Base-by-base conservation (phyloP, 2,329 filamentous ascomycete species). In the Pseudogymnoascus sp. region DNA sequence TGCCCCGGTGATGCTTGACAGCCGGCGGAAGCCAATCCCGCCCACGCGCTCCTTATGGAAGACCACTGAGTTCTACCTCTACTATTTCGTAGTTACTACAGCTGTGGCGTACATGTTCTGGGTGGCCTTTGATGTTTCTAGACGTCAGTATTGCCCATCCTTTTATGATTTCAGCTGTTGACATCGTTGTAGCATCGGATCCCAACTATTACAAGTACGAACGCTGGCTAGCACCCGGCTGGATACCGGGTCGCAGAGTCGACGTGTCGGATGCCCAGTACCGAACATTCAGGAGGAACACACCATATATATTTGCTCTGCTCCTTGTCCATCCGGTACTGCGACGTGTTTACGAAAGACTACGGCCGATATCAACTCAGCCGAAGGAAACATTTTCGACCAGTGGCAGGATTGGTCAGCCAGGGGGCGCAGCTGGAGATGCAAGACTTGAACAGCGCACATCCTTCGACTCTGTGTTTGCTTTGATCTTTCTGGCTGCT, bases 211-310 rank as follows among this genome's bases (percentile, higher is more conserved):
- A 81, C 64, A 89, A 88, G 68, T 97, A 88, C 72, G 82, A 88
- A 65, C 79, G 80, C 65, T 79, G 88, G 40, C 83, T 99, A 15
- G 87, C 86, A 1, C 82, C 86, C 7, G 96, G 95, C 69, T 99
- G 95, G 95, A 89, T 99, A 64, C 89, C 89, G 7, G 93, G 93
- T 26, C 89, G 93, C 64, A 91, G 91, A 82, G 91, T 97, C 66
- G 95, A 99, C 77, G 87, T 92, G 67, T 95, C 92, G 40, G 95
- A 99, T 77, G 76, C 83, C 33, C 95, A 99, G 75, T 99, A 97
- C 76, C 80, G 82, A 64, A 87, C 85, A 38, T 97, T 99, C 73
- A 88, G 96, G 68, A 79, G 83, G 66, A 97, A 97, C 72, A 82
- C 97, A 38, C 93, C 91, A 1, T 91, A 89, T 73, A 86, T 97